These are phyloP conservation scores for Phytopythium helicoides DNA, from an alignment of 352 stramenopile genomes.

Conservation along the genomic window DNA sequence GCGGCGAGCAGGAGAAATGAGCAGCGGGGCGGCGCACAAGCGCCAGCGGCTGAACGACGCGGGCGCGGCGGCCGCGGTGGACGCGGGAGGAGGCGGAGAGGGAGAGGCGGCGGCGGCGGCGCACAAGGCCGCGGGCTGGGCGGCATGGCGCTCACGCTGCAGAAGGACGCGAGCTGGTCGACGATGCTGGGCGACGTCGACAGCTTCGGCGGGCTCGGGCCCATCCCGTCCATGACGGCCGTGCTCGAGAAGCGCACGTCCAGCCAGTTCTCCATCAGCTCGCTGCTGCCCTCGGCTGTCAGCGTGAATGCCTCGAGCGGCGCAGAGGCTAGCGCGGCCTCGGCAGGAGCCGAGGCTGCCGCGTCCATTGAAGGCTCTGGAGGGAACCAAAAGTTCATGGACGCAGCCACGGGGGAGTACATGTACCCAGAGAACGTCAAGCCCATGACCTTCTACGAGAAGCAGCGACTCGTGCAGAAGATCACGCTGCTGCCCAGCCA, in stretches of 20 bases:
- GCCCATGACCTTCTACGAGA: slow-evolving; percentile 83
- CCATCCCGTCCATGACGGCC: slow-evolving; percentile 66
- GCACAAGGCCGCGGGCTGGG: slow-evolving; percentile 28
- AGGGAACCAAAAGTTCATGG: slow-evolving; percentile 70
- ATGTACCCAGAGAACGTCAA: slow-evolving; percentile 86
- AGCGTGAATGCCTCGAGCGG: slow-evolving; percentile 7
- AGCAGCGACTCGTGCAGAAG: slow-evolving; percentile 82
- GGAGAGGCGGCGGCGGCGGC: neutral
- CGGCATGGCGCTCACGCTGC: slow-evolving; percentile 51
- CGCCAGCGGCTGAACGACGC: slow-evolving; percentile 50
- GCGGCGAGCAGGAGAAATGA: too few species aligned
- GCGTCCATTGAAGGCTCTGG: slow-evolving; percentile 50
- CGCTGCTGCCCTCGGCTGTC: slow-evolving; percentile 46
- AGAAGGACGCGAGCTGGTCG: slow-evolving; percentile 75
- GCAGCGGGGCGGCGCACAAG: slow-evolving; percentile 49
- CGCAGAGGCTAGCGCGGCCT: slow-evolving; percentile 3
- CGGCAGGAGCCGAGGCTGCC: slow-evolving; percentile 1
- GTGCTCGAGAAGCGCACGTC: slow-evolving; percentile 74
- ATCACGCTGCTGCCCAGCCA: slow-evolving; percentile 85
- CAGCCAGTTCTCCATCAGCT: slow-evolving; percentile 77
- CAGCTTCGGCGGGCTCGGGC: slow-evolving; percentile 53
- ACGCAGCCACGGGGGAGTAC: slow-evolving; percentile 66
- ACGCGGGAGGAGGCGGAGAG: slow-evolving; percentile 9
- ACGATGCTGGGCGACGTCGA: slow-evolving; percentile 67
- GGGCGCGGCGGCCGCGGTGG: slow-evolving; percentile 13